These are phyloP conservation scores for Bipolaris zeicola DNA, from an alignment of 2,329 filamentous ascomycete species.

Conservation along the genomic window DNA sequence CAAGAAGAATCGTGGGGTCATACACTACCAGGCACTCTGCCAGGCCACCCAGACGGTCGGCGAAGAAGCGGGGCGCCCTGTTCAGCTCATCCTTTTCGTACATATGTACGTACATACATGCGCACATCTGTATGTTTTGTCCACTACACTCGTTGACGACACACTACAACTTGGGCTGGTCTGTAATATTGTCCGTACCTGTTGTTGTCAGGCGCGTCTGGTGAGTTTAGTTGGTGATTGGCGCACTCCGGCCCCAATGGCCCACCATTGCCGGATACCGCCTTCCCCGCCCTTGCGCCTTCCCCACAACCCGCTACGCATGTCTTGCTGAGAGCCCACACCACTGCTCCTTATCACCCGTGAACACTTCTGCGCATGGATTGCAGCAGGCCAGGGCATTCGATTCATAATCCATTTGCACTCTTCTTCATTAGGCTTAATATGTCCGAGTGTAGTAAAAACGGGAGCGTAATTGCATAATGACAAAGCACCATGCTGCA, in stretches of 20 bases:
- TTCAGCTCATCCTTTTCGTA: not conserved
- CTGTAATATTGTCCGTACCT: not conserved
- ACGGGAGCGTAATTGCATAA: not conserved
- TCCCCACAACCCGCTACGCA: not conserved
- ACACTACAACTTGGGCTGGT: not conserved
- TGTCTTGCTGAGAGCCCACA: not conserved
- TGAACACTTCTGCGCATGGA: too few relatives aligned
- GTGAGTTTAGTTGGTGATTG: not conserved
- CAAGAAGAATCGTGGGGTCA: not conserved
- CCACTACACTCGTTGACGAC: not conserved
- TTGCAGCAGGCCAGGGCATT: too few relatives aligned
- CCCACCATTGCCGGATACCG: not conserved
- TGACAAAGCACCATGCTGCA: not conserved
- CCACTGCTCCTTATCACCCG: not conserved
- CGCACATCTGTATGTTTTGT: not conserved
- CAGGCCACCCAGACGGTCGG: too few relatives aligned
- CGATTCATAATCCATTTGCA: not conserved
- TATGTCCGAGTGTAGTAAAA: not conserved
- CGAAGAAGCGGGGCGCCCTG: too few relatives aligned
- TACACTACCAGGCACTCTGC: not conserved
- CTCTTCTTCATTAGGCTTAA: not conserved
- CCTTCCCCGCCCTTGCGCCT: constrained; percentile 2
- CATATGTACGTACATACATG: not conserved
- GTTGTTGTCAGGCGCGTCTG: not conserved
- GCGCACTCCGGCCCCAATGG: not conserved